Evolutionary conservation across 1,284 basidiomycete species (phyloP).

Genomic region (Lentinula novae-zelandiae): DNA sequence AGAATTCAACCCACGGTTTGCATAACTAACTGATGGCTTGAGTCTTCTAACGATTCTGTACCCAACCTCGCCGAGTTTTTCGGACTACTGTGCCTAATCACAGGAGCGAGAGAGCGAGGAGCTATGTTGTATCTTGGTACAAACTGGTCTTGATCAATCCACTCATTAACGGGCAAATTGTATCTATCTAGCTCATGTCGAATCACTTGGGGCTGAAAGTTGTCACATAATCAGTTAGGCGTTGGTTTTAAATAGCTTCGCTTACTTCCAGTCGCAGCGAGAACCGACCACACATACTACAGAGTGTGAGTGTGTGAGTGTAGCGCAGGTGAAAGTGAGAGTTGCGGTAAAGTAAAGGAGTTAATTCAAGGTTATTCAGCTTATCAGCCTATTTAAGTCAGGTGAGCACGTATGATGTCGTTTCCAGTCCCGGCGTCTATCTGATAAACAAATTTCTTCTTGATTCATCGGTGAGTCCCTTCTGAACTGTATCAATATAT

Average conservation of each 20-base stretch:
- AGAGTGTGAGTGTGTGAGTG: not conserved
- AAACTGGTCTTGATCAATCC: slow-evolving; percentile 61
- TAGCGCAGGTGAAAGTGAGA: no score
- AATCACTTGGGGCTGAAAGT: slow-evolving; percentile 34
- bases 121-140: slow-evolving; percentile 67
- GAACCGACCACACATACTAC: slow-evolving; percentile 22
- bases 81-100: slow-evolving; percentile 45
- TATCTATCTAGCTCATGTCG: slow-evolving; percentile 37
- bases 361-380: no score
- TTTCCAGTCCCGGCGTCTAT: not conserved
- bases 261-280: slow-evolving; percentile 16
- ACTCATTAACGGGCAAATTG: slow-evolving; percentile 44
- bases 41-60: slow-evolving; percentile 9
- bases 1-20: not conserved
- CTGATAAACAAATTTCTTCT: not conserved
- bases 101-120: slow-evolving; percentile 64
- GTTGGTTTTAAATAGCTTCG: not conserved
- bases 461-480: not conserved
- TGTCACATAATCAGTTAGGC: not conserved
- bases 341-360: no score
- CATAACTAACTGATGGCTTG: not conserved
- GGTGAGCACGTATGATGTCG: not conserved
- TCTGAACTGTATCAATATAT: not conserved
- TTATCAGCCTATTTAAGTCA: not conserved
- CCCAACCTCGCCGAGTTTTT: slow-evolving; percentile 10